phyloP scores from a whole-genome alignment of 257 asterid species.

The Solanum medicagineum region DNA sequence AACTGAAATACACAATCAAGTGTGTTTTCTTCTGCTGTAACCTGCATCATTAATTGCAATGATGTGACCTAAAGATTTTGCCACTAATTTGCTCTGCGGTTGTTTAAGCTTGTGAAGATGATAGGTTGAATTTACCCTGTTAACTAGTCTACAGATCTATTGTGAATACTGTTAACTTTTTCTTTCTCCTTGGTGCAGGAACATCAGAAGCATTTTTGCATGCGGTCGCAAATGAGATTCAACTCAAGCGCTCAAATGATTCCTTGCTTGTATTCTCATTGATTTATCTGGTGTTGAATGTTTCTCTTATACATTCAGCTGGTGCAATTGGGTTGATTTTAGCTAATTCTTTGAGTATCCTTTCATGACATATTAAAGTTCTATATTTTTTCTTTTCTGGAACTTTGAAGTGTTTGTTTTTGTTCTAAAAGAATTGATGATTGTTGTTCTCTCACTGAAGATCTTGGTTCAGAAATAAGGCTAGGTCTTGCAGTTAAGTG shows the following conservation, averaged over 20 bases:
- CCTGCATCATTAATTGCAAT: not conserved
- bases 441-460: not conserved
- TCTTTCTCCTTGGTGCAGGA: slow-evolving; percentile 26
- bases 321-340: slow-evolving; percentile 84
- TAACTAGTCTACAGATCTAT: not conserved
- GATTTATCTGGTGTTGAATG: slow-evolving; percentile 57
- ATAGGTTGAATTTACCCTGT: not conserved
- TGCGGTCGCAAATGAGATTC: slow-evolving; percentile 79
- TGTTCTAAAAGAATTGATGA: not conserved
- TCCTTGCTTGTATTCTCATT: slow-evolving; percentile 65
- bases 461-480: not conserved
- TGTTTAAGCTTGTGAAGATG: not conserved
- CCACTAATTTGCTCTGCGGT: not conserved
- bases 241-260: slow-evolving; percentile 71
- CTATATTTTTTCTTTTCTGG: not conserved
- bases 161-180: not conserved
- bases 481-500: not conserved
- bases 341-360: slow-evolving; percentile 98
- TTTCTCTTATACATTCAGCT: slow-evolving; percentile 62
- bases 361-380: slow-evolving; percentile 3
- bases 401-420: not conserved
- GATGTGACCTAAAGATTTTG: not conserved
- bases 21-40: not conserved
- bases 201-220: slow-evolving; percentile 97
- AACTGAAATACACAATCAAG: not conserved